Base-by-base conservation (phyloP, 1,284 basidiomycete species). In the Rhodotorula sp. region DNA sequence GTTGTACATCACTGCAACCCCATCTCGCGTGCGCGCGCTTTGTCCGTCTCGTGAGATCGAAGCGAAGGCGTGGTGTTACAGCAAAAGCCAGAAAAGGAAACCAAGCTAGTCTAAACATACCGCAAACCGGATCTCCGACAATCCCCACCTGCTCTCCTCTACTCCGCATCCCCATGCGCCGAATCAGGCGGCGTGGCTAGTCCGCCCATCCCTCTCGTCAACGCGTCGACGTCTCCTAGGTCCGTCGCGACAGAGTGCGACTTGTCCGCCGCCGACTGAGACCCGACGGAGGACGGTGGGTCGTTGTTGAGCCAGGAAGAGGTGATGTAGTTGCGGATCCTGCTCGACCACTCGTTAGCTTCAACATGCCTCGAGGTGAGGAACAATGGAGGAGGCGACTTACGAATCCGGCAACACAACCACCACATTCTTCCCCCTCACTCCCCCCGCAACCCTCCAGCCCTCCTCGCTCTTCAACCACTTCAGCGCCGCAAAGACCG, bases 301-400 rank as follows among this genome's bases (percentile, higher is more conserved):
- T 46, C 36, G 39, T 65, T 51, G 58, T 59, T 65, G n/a, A 81
- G 76, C 80, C 80, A 81, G 20, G 77, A 76, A 79, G 95, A 96
- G 82, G 90, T 91, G 87, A 98, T 95, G 81, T 98, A 98, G 81
- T 98, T 98, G 70, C 94, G 86, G 67, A 97, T 88, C 5, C 91
- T 91, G 75, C 46, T 54, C 36, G n/a, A 22, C 22, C 52, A 63
- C 55, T 32, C 36, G 44, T n/a, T 27, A 24, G 27, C 15, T 2
- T 13, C 24, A 44, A 46, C 6, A 29, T 5, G 22, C 9, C 36
- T 13, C 36, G 36, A 15, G 11, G 13, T 15, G 49, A 27, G 10
- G 27, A 30, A 29, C 4, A 32, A 8, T 8, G 29, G 19, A 20
- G 17, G 17, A 30, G 10, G 47, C 29, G 32, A 66, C 36, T n/a